Evolutionary conservation across 1,139 yeast genomes (phyloP).

Genomic region (Ogataea hybrid): DNA sequence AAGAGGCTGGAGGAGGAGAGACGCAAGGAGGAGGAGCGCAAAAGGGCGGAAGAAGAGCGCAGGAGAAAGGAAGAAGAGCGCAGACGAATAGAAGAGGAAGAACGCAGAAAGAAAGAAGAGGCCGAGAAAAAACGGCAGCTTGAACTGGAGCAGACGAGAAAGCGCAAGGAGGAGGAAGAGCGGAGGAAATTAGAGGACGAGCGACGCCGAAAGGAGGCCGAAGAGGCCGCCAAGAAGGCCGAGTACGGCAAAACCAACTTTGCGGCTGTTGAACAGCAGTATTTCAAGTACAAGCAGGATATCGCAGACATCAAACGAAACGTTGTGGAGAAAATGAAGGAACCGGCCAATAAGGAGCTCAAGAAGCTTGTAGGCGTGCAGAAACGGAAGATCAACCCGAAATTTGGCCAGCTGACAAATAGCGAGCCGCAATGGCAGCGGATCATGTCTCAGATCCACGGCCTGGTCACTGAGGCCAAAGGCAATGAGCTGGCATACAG

Average conservation of each 20-base stretch:
- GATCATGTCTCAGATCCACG: slow-evolving; percentile 50
- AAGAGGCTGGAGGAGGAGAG: neutral
- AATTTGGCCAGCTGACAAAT: slow-evolving; percentile 86
- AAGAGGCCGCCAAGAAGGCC: slow-evolving; percentile 28
- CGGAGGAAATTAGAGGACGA: slow-evolving; percentile 22
- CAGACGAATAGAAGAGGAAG: slow-evolving; percentile 12
- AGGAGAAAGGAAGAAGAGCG: too few relatives aligned
- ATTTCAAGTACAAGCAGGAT: slow-evolving; percentile 50
- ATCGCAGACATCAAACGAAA: slow-evolving; percentile 58
- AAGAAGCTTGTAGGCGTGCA: slow-evolving; percentile 43
- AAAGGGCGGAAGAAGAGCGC: slow-evolving; percentile 20
- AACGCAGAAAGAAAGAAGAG: slow-evolving; percentile 20
- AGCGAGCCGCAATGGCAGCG: slow-evolving; percentile 56
- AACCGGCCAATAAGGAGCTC: slow-evolving; percentile 40
- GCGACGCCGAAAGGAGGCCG: slow-evolving; percentile 22
- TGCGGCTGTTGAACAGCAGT: slow-evolving; percentile 43
- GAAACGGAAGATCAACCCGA: slow-evolving; percentile 79
- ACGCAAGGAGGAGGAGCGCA: slow-evolving; percentile 1
- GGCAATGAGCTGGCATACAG: slow-evolving; percentile 49
- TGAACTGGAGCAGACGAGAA: slow-evolving; percentile 13
- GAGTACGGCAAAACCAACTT: slow-evolving; percentile 36
- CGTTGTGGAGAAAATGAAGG: slow-evolving; percentile 52
- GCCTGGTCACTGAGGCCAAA: slow-evolving; percentile 47
- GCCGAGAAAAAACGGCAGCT: slow-evolving; percentile 19
- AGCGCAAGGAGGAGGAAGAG: slow-evolving; percentile 27